Conservation (phyloP, 2,329 filamentous ascomycete species). For the Aspergillus ustus region DNA sequence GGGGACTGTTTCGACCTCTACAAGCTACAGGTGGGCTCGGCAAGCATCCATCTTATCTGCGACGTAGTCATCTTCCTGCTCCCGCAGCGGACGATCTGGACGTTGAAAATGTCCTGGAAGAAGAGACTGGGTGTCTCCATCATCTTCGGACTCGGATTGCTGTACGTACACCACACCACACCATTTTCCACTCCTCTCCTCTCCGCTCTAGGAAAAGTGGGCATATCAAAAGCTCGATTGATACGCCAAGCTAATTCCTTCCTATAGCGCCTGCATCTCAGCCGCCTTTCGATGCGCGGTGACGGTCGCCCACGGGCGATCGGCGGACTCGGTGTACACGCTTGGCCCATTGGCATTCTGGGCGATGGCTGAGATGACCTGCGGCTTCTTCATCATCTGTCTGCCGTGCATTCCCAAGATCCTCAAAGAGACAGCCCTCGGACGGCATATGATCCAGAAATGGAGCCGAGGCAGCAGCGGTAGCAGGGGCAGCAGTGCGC, state of each 20-base stretch:
- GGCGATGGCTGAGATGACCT: slow-evolving; percentile 52
- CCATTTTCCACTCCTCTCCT: background rate
- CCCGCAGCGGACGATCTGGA: slow-evolving; percentile 43
- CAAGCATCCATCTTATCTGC: slow-evolving; percentile 37
- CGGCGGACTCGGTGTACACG: slow-evolving; percentile 36
- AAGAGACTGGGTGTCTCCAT: slow-evolving; percentile 38
- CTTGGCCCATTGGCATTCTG: slow-evolving; percentile 50
- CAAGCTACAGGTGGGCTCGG: slow-evolving; percentile 35
- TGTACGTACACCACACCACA: slow-evolving; percentile 35
- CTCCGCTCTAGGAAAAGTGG: too few species aligned
- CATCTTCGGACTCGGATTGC: slow-evolving; percentile 39
- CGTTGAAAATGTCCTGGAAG: slow-evolving; percentile 34
- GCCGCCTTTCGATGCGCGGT: slow-evolving; percentile 44
- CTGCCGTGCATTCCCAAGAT: slow-evolving; percentile 48
- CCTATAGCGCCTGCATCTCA: slow-evolving; percentile 48
- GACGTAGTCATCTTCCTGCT: slow-evolving; percentile 41
- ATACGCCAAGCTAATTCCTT: too few species aligned
- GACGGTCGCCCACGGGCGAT: slow-evolving; percentile 20
- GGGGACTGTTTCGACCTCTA: slow-evolving; percentile 38
- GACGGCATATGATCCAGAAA: background rate
- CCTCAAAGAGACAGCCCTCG: slow-evolving; percentile 30
- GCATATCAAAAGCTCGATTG: too few species aligned
- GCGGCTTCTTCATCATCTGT: slow-evolving; percentile 50
- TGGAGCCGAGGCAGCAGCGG: too few species aligned
- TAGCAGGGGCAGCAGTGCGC: too few species aligned